phyloP scores from a whole-genome alignment of 768 basidiomycete species.

The Auricularia sp. region DNA sequence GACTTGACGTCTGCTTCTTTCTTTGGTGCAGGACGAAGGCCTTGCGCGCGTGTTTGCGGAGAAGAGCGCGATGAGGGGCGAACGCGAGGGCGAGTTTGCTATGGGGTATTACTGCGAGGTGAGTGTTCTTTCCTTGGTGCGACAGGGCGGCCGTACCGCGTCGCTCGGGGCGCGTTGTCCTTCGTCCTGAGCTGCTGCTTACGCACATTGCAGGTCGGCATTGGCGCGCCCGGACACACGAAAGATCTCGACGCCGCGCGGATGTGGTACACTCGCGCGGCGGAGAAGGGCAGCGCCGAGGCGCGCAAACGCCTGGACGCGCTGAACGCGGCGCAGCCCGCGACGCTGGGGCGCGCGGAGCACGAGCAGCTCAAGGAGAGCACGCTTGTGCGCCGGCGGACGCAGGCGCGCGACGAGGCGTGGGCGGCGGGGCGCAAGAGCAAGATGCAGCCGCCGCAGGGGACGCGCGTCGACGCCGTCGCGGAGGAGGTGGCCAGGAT shows the following conservation, averaged over 20 bases:
- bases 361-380: slow-evolving; percentile 70
- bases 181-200: neutral
- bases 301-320: slow-evolving; percentile 65
- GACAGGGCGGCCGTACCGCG: too few relatives aligned
- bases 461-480: neutral
- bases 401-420: slow-evolving; percentile 37
- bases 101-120: slow-evolving; percentile 87
- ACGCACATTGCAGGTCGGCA: slow-evolving; percentile 43
- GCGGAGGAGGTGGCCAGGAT: neutral
- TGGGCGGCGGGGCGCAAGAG: neutral
- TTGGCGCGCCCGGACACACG: slow-evolving; percentile 43
- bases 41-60: slow-evolving; percentile 85
- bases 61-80: slow-evolving; percentile 54
- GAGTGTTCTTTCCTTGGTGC: neutral
- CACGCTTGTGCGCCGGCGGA: slow-evolving; percentile 76
- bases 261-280: slow-evolving; percentile 78
- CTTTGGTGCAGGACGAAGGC: slow-evolving; percentile 64
- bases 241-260: slow-evolving; percentile 54
- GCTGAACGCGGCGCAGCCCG: slow-evolving; percentile 49
- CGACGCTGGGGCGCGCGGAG: slow-evolving; percentile 62
- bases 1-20: too few relatives aligned
- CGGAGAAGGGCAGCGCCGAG: slow-evolving; percentile 69
- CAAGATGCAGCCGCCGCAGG: slow-evolving; percentile 1
- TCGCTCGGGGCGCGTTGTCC: too few relatives aligned
- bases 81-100: slow-evolving; percentile 78